Conservation (phyloP, 2,329 filamentous ascomycete species). For the Monosporascus sp. region DNA sequence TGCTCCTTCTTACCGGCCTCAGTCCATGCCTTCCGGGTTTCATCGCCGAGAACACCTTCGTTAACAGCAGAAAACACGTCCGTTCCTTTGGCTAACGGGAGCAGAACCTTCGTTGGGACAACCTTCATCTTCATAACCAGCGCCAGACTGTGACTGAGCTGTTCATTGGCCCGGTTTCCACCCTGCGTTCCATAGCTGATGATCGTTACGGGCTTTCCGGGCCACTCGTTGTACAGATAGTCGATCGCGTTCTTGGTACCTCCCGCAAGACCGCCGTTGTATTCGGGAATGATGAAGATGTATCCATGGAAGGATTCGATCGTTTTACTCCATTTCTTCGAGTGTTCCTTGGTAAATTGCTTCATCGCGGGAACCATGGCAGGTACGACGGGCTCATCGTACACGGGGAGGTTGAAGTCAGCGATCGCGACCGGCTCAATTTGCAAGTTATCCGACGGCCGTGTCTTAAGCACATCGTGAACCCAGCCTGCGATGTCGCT, state of each 20-base stretch:
- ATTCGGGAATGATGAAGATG: conserved; percentile 48
- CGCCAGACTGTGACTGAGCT: conserved; percentile 8
- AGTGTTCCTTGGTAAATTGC: conserved; percentile 35
- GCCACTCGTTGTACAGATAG: conserved; percentile 56
- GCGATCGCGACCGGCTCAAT: conserved; percentile 32
- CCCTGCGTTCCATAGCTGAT: conserved; percentile 50
- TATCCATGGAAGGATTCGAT: conserved; percentile 41
- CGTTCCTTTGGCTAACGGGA: conserved; percentile 22
- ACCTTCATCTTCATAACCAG: no score
- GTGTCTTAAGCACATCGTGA: conserved; percentile 20
- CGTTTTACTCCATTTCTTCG: conserved; percentile 37
- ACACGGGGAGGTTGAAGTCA: conserved; percentile 39
- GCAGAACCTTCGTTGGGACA: conserved; percentile 9
- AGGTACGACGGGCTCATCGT: conserved; percentile 37
- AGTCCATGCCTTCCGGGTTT: conserved; percentile 16
- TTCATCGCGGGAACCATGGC: conserved; percentile 30
- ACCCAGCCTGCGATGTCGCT: conserved; percentile 30
- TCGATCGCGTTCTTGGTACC: conserved; percentile 59
- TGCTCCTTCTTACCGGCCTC: conserved; percentile 6
- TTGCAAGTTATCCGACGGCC: conserved; percentile 13
- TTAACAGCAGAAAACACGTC: conserved; percentile 16
- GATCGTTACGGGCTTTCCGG: conserved; percentile 47
- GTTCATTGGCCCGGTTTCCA: conserved; percentile 28
- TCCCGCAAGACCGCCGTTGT: conserved; percentile 52
- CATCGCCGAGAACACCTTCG: conserved; percentile 18